Evolutionary conservation across 352 stramenopile genomes (phyloP), one percentile per base, ranked within the genome.

Genomic region (Thalassiosira mediterranea): DNA sequence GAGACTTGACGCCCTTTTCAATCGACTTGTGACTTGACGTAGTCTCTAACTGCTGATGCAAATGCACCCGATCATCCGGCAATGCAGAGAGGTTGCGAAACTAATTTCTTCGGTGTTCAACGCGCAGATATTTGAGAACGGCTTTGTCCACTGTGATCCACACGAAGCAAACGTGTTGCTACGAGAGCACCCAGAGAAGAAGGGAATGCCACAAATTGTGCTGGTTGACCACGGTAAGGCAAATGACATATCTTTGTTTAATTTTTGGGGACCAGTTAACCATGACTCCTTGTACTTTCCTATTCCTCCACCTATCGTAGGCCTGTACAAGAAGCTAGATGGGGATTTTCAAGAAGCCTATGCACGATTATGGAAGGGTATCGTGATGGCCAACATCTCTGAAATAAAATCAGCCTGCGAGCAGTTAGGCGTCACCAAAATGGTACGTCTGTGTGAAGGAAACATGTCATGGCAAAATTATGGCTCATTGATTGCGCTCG

Each of bases 221-320:
- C 82, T 99, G 8, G 89, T 98, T 0, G 97, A 99, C 84, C 97
- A 99, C 77, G 97, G 97, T 17, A n/a, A n/a, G n/a, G n/a, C n/a
- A n/a, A n/a, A n/a, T n/a, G n/a, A n/a, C n/a, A n/a, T n/a, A n/a
- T n/a, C n/a, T n/a, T n/a, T n/a, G n/a, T n/a, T n/a, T n/a, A n/a
- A n/a, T n/a, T n/a, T n/a, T n/a, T n/a, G n/a, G n/a, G n/a, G n/a
- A n/a, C n/a, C n/a, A n/a, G n/a, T n/a, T n/a, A n/a, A n/a, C n/a
- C n/a, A n/a, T n/a, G n/a, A n/a, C n/a, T n/a, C n/a, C n/a, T n/a
- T n/a, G n/a, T n/a, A n/a, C n/a, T n/a, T n/a, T n/a, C n/a, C n/a
- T n/a, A n/a, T n/a, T n/a, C n/a, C n/a, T n/a, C n/a, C n/a, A n/a
- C n/a, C n/a, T n/a, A n/a, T n/a, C n/a, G n/a, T n/a, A n/a, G n/a